Conservation (phyloP, 352 stramenopile genomes). For the Globisporangium parvum region DNA sequence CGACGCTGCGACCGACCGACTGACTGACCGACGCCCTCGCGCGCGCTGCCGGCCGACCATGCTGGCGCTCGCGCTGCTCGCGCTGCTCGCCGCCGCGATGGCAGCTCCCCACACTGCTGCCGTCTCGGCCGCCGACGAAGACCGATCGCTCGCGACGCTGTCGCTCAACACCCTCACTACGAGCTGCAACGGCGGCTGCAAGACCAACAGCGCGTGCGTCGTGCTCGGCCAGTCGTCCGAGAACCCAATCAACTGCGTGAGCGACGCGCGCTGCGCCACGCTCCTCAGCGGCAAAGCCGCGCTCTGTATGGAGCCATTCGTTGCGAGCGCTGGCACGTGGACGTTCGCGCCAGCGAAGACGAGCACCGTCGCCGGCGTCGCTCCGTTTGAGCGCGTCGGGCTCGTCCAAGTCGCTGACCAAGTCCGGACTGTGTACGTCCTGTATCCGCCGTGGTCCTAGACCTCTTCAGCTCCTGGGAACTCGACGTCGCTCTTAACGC, state of each 20-base stretch:
- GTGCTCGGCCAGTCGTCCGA: conserved; percentile 51
- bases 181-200: conserved; percentile 67
- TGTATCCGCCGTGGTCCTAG: background rate
- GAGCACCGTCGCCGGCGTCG: conserved; percentile 39
- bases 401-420: conserved; percentile 49
- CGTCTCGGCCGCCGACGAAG: conserved; percentile 7
- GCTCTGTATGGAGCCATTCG: conserved; percentile 60
- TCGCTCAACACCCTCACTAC: conserved; percentile 70
- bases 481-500: background rate
- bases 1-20: too few species aligned
- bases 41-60: background rate
- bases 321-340: conserved; percentile 28
- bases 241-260: conserved; percentile 68
- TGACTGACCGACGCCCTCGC: background rate
- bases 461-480: too few species aligned
- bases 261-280: conserved; percentile 61
- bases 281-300: conserved; percentile 60
- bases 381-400: conserved; percentile 65
- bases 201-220: conserved; percentile 51
- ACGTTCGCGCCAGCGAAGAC: conserved; percentile 45
- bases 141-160: conserved; percentile 19
- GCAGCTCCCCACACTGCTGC: background rate
- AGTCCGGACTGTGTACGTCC: conserved; percentile 37
- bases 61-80: background rate
- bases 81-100: background rate